These are phyloP conservation scores for Tricholoma flavovirens DNA, from an alignment of 768 basidiomycete genomes.

Conservation along the genomic window DNA sequence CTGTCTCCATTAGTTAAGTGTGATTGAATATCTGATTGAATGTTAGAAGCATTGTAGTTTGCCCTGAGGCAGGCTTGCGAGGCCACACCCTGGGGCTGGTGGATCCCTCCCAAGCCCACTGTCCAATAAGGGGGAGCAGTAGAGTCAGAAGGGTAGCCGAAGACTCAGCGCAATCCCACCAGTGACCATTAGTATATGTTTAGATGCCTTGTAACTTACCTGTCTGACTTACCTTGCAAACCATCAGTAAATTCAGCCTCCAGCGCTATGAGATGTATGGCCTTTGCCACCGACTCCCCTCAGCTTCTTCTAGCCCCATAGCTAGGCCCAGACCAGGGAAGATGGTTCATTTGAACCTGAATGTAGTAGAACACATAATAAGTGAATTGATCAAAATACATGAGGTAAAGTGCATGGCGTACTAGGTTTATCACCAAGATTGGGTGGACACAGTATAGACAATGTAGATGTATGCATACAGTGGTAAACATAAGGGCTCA, in stretches of 20 bases:
- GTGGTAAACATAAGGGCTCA: not conserved
- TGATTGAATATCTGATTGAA: not conserved
- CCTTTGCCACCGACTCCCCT: not conserved
- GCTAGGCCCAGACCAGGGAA: constrained; percentile 2
- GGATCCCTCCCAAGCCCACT: not conserved
- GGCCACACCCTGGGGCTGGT: not conserved
- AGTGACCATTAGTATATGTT: not conserved
- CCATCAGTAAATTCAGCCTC: not conserved
- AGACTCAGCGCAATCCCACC: not conserved
- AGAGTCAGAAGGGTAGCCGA: not conserved
- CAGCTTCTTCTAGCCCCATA: constrained; percentile 2
- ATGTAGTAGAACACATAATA: not conserved
- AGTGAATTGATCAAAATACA: not conserved
- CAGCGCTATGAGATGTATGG: not conserved
- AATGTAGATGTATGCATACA: not conserved
- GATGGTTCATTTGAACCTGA: not conserved
- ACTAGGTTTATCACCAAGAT: not conserved
- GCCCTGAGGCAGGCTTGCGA: constrained; percentile 1
- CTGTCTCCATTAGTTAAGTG: not conserved
- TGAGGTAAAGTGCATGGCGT: not conserved
- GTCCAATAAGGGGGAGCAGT: not conserved
- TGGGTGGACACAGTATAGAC: not conserved
- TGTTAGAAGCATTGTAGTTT: constrained; percentile 1
- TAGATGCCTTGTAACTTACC: not conserved
- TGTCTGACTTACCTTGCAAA: constrained; percentile 1